Percentiles rank a stretch among this genome's conserved stretches.
These are phyloP conservation scores for Rhododendron mucronatum DNA, from an alignment of 148 eudicot genomes.

Conservation along the genomic window DNA sequence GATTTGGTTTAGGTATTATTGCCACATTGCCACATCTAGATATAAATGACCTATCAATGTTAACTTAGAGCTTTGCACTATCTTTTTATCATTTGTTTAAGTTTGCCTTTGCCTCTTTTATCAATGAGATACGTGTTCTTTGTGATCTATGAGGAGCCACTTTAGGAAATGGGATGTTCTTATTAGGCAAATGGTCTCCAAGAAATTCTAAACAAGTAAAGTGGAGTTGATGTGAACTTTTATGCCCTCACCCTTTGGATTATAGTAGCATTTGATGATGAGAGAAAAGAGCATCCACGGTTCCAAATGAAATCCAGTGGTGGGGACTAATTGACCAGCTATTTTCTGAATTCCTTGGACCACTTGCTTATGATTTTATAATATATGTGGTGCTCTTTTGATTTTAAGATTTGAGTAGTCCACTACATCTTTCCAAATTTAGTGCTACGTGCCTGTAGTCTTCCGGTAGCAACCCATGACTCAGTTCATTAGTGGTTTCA, in stretches of 20 bases:
- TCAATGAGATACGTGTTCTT: background rate
- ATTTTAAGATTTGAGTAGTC: background rate
- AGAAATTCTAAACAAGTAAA: background rate
- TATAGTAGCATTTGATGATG: background rate
- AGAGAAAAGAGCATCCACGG: background rate
- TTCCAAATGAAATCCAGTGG: slow-evolving; percentile 1
- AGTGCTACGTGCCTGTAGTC: background rate
- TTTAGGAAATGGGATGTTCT: slow-evolving; percentile 3
- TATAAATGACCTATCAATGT: background rate
- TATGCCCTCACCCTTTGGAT: background rate
- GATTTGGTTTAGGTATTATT: background rate
- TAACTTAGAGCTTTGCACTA: background rate
- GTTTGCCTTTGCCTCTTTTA: background rate
- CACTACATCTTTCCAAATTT: background rate
- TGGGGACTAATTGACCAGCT: background rate
- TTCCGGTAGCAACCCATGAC: background rate
- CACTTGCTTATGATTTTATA: background rate
- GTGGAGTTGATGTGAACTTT: background rate
- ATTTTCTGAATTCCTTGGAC: background rate
- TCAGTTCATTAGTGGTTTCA: background rate
- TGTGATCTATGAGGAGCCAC: background rate
- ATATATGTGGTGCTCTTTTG: background rate
- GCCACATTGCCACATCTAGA: background rate
- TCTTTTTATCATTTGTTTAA: background rate
- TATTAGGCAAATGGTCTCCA: background rate